Percentiles rank a stretch among this genome's conserved stretches.
phyloP scores from a whole-genome alignment of 2,329 filamentous ascomycete species.

The Penicillium frequentans region DNA sequence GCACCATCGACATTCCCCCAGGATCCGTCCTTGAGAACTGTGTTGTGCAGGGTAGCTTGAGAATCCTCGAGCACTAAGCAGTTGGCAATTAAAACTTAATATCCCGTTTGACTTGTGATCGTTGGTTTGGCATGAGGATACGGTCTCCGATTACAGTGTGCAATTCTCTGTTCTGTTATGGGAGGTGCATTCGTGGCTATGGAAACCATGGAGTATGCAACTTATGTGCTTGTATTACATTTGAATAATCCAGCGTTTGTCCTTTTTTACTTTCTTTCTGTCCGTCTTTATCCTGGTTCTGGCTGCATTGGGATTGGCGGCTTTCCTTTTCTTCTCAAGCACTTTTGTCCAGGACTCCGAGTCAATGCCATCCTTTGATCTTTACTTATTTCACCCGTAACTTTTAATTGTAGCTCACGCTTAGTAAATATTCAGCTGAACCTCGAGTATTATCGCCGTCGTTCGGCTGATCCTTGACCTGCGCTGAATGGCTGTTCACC shows the following conservation, averaged over 20 bases:
- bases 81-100: conserved; percentile 1
- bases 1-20: conserved; percentile 95
- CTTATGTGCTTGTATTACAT: conserved; percentile 29
- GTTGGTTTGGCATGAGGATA: neutral
- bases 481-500: no score
- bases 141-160: neutral
- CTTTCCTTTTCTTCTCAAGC: conserved; percentile 18
- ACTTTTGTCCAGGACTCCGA: conserved; percentile 12
- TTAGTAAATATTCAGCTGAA: no score
- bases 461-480: no score
- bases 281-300: conserved; percentile 3
- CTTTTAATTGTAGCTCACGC: neutral
- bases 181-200: conserved; percentile 27
- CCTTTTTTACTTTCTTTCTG: conserved; percentile 10
- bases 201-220: conserved; percentile 26
- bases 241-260: conserved; percentile 31
- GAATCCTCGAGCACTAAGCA: conserved; percentile 65
- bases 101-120: neutral
- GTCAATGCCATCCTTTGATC: conserved; percentile 14
- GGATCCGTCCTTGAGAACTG: conserved; percentile 98
- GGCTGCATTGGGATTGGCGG: conserved; percentile 14
- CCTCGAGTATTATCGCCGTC: no score
- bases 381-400: neutral
- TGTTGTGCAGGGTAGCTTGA: conserved; percentile 94
- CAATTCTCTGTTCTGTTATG: conserved; percentile 8